phyloP scores from a whole-genome alignment of 768 basidiomycete genomes.

The Suillus ampliporus region DNA sequence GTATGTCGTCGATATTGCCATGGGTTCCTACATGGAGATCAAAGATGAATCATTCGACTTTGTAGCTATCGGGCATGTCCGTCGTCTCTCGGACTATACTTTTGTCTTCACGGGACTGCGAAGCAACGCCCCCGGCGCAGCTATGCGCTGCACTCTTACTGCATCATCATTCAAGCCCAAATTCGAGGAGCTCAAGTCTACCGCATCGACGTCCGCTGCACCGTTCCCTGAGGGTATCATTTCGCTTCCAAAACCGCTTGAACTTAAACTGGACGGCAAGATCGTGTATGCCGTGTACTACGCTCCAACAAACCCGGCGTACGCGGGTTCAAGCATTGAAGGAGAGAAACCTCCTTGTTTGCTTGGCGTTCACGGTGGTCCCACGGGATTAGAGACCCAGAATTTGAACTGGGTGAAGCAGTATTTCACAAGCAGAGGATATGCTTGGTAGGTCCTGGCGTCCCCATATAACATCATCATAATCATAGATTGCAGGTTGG shows the following conservation, averaged over 20 bases:
- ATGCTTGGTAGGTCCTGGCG: slow-evolving; percentile 53
- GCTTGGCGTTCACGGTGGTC: slow-evolving; percentile 73
- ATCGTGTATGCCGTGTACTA: slow-evolving; percentile 70
- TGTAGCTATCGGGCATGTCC: slow-evolving; percentile 33
- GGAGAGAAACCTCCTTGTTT: slow-evolving; percentile 73
- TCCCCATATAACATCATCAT: neutral
- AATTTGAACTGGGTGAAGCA: slow-evolving; percentile 59
- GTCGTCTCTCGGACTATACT: slow-evolving; percentile 23
- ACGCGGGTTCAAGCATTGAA: slow-evolving; percentile 46
- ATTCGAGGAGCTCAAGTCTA: slow-evolving; percentile 28
- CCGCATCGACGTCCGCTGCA: slow-evolving; percentile 22
- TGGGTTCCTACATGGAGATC: slow-evolving; percentile 30
- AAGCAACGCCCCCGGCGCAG: slow-evolving; percentile 35
- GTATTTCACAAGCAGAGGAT: slow-evolving; percentile 74
- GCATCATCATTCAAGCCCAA: slow-evolving; percentile 28
- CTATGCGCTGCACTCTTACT: slow-evolving; percentile 37
- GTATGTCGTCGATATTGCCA: slow-evolving; percentile 37
- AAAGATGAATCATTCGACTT: slow-evolving; percentile 37
- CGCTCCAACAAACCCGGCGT: slow-evolving; percentile 68
- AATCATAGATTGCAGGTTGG: slow-evolving; percentile 37
- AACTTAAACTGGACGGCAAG: slow-evolving; percentile 41
- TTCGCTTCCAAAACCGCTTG: slow-evolving; percentile 55
- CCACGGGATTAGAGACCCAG: slow-evolving; percentile 55
- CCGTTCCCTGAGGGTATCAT: slow-evolving; percentile 31
- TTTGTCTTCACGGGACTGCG: slow-evolving; percentile 42